These are phyloP conservation scores for Plasmodiophora brassicae DNA, from an alignment of 208 protist species.

Conservation along the genomic window DNA sequence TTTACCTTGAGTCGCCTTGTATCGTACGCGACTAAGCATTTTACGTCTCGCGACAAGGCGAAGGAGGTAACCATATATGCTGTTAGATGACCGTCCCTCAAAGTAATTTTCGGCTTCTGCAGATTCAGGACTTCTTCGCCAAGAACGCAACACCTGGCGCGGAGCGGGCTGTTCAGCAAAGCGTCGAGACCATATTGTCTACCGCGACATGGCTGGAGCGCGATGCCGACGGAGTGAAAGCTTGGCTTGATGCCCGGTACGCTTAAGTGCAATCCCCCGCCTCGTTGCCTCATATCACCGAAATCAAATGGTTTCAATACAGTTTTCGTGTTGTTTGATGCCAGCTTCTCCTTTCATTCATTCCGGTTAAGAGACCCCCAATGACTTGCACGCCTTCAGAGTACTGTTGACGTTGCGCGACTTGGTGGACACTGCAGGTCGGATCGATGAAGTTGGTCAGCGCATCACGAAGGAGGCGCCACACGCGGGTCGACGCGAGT, in stretches of 20 bases:
- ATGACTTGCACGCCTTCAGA: too few relatives aligned
- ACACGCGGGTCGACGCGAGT: too few relatives aligned
- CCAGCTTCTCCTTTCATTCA: too few relatives aligned
- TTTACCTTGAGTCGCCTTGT: background rate
- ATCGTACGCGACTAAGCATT: background rate
- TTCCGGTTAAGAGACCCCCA: too few relatives aligned
- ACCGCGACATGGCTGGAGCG: background rate
- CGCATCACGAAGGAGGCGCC: too few relatives aligned
- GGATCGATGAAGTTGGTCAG: too few relatives aligned
- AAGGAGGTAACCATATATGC: background rate
- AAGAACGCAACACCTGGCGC: background rate
- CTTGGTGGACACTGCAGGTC: too few relatives aligned
- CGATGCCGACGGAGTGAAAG: background rate
- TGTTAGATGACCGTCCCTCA: background rate
- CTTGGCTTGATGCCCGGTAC: slow-evolving; percentile 9
- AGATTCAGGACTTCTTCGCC: background rate
- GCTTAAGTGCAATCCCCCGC: too few relatives aligned
- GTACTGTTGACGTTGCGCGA: too few relatives aligned
- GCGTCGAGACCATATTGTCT: background rate
- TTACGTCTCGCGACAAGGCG: background rate
- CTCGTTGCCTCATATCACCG: too few relatives aligned
- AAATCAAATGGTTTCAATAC: too few relatives aligned
- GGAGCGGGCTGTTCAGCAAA: background rate
- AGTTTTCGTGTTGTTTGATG: too few relatives aligned
- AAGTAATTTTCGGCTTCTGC: background rate